Evolutionary conservation across 495 filamentous ascomycete genomes (phyloP).

Genomic region (Friedmanniomyces endolithicus): DNA sequence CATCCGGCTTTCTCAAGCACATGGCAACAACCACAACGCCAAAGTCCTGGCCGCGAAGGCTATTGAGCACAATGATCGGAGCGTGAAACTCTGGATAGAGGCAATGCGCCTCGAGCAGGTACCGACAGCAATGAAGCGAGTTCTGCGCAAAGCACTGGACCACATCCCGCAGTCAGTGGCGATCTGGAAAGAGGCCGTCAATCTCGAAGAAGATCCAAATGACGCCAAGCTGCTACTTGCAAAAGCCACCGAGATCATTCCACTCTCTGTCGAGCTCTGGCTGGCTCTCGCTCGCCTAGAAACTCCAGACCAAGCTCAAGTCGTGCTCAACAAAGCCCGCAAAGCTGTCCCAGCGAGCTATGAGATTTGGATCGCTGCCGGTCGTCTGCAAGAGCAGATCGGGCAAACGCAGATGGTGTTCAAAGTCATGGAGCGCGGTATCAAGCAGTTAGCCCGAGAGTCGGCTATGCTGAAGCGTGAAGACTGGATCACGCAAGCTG

Average conservation of each 20-base stretch:
- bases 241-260: constrained; percentile 89
- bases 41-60: constrained; percentile 93
- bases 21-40: constrained; percentile 49
- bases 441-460: constrained; percentile 78
- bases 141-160: constrained; percentile 76
- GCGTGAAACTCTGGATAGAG: constrained; percentile 80
- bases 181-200: constrained; percentile 96
- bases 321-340: constrained; percentile 87
- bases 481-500: constrained; percentile 91
- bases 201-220: constrained; percentile 76
- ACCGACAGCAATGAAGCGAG: constrained; percentile 69
- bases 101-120: constrained; percentile 88
- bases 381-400: constrained; percentile 82
- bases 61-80: constrained; percentile 79
- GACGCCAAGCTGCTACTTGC: constrained; percentile 79
- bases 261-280: constrained; percentile 87
- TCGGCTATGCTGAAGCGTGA: constrained; percentile 94
- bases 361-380: constrained; percentile 93
- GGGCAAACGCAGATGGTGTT: constrained; percentile 52
- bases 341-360: constrained; percentile 83
- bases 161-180: constrained; percentile 82
- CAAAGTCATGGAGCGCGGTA: constrained; percentile 87
- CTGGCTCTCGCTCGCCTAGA: constrained; percentile 82
- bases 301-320: constrained; percentile 77
- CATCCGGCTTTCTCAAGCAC: constrained; percentile 79